Evolutionary conservation across 2,329 filamentous ascomycete species (phyloP).

Genomic region (Neofusicoccum ribis): DNA sequence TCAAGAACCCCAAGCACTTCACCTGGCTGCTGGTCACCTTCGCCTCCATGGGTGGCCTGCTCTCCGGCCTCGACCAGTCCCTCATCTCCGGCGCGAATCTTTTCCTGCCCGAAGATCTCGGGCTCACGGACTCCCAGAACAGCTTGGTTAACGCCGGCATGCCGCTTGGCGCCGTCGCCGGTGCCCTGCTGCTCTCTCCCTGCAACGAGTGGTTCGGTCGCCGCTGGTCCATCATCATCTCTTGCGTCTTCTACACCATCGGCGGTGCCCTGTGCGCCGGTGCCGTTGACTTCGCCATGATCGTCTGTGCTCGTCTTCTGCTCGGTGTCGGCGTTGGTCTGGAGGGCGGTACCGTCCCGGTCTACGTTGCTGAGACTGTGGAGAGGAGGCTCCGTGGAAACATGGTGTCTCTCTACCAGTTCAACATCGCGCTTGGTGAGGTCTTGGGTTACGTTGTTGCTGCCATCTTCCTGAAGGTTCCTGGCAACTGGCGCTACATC

Average conservation of each 20-base stretch:
- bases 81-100: slow-evolving; percentile 71
- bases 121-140: slow-evolving; percentile 57
- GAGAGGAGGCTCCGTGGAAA: slow-evolving; percentile 68
- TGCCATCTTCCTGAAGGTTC: slow-evolving; percentile 70
- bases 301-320: slow-evolving; percentile 66
- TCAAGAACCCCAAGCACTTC: slow-evolving; percentile 64
- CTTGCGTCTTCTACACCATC: slow-evolving; percentile 68
- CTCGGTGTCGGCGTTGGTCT: slow-evolving; percentile 71
- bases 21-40: slow-evolving; percentile 69
- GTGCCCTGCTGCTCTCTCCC: slow-evolving; percentile 66
- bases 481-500: slow-evolving; percentile 72
- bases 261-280: slow-evolving; percentile 69
- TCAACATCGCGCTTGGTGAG: slow-evolving; percentile 74
- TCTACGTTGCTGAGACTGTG: slow-evolving; percentile 74
- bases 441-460: slow-evolving; percentile 72
- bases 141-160: slow-evolving; percentile 70
- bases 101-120: slow-evolving; percentile 61
- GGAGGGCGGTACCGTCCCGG: slow-evolving; percentile 72
- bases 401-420: slow-evolving; percentile 71
- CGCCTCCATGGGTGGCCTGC: slow-evolving; percentile 72
- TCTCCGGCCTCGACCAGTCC: slow-evolving; percentile 72
- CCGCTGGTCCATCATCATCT: slow-evolving; percentile 68
- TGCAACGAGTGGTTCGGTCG: slow-evolving; percentile 68
- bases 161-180: slow-evolving; percentile 70
- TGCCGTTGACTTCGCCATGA: slow-evolving; percentile 69